phyloP scores from a whole-genome alignment of 371 early-diverging fungal species.

The Basidiobolus heterosporus region DNA sequence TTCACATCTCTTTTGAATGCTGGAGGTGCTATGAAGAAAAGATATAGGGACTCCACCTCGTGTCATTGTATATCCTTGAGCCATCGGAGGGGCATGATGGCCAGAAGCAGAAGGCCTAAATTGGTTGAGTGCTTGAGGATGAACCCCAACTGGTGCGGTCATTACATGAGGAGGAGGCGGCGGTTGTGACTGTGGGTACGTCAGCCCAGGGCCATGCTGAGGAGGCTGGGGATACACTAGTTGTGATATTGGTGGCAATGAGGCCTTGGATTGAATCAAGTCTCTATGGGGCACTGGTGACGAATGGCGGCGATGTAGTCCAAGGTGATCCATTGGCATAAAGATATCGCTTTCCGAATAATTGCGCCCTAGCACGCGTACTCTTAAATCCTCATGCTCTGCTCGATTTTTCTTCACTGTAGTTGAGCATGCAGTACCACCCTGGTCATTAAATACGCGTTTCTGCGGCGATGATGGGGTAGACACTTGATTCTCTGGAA shows the following conservation, averaged over 20 bases:
- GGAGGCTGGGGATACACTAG: not conserved
- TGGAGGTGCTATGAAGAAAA: not conserved
- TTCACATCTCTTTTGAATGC: constrained; percentile 30
- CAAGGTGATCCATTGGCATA: too few relatives aligned
- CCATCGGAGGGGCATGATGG: not conserved
- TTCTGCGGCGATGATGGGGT: too few relatives aligned
- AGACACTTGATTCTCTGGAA: too few relatives aligned
- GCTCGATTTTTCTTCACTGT: too few relatives aligned
- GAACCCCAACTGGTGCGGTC: not conserved
- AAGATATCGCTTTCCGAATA: too few relatives aligned
- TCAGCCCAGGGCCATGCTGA: not conserved
- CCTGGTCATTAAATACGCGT: too few relatives aligned
- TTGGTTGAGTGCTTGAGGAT: not conserved
- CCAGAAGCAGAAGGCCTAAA: not conserved
- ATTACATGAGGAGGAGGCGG: not conserved
- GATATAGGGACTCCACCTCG: not conserved
- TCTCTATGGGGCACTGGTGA: too few relatives aligned
- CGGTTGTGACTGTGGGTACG: not conserved
- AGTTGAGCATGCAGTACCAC: too few relatives aligned
- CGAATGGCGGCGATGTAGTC: too few relatives aligned
- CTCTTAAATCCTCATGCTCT: too few relatives aligned
- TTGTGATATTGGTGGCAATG: not conserved
- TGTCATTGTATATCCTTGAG: not conserved
- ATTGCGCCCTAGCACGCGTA: too few relatives aligned
- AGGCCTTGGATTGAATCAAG: not conserved